These are phyloP conservation scores for Apophysomyces variabilis DNA, from an alignment of 371 early-diverging fungal genomes.

Conservation along the genomic window DNA sequence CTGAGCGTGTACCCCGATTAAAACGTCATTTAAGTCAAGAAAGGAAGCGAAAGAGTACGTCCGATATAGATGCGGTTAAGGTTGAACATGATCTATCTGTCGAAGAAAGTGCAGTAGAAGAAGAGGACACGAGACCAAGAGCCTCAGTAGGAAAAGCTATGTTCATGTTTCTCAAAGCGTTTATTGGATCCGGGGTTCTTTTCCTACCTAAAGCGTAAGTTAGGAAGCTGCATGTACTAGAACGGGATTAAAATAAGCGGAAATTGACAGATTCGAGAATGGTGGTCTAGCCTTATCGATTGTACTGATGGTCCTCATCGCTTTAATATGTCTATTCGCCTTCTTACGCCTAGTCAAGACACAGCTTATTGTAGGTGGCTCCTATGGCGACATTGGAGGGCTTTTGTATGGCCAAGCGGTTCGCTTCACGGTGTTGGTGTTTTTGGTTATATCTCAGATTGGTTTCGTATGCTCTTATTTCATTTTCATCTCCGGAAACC, in stretches of 20 bases:
- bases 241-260: background rate
- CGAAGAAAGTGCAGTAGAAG: slow-evolving; percentile 1
- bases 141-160: slow-evolving; percentile 16
- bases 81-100: background rate
- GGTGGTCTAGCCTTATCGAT: slow-evolving; percentile 40
- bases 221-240: background rate
- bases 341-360: slow-evolving; percentile 35
- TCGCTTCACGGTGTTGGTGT: slow-evolving; percentile 59
- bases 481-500: slow-evolving; percentile 54
- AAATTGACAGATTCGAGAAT: slow-evolving; percentile 32
- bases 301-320: slow-evolving; percentile 35
- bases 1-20: background rate
- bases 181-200: slow-evolving; percentile 17
- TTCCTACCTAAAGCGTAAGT: slow-evolving; percentile 20
- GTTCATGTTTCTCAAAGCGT: slow-evolving; percentile 23
- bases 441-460: slow-evolving; percentile 71
- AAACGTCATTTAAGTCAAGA: background rate
- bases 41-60: background rate
- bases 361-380: slow-evolving; percentile 58
- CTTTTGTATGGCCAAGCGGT: slow-evolving; percentile 64
- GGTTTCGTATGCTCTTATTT: slow-evolving; percentile 56
- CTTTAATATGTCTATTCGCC: slow-evolving; percentile 32
- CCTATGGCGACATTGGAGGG: slow-evolving; percentile 83
- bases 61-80: background rate
- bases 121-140: slow-evolving; percentile 1